A percentile compares a stretch with the other conserved stretches of the same genome.
phyloP scores from a whole-genome alignment of 768 basidiomycete genomes.

The Solioccasus polychromus region DNA sequence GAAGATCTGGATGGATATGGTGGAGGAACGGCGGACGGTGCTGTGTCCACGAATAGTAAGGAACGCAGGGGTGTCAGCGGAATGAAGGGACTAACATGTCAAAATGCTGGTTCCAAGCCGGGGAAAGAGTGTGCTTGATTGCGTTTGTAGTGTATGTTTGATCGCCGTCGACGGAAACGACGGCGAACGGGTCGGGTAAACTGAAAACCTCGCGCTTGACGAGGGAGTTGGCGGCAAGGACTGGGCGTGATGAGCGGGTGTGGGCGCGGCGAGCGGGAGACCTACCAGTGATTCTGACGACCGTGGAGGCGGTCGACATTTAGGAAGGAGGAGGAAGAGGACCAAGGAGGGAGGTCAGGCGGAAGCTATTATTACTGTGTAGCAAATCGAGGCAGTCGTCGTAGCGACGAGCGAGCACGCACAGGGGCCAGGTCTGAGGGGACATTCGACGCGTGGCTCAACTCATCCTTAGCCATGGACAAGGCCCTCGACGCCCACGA shows the following conservation, averaged over 20 bases:
- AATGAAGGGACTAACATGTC: constrained; percentile 60
- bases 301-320: constrained; percentile 21
- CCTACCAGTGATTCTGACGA: constrained; percentile 29
- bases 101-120: constrained; percentile 84
- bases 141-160: constrained; percentile 77
- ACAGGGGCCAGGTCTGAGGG: no score
- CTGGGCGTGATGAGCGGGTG: constrained; percentile 37
- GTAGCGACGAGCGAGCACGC: neutral
- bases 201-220: constrained; percentile 76
- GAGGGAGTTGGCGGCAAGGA: constrained; percentile 73
- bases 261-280: neutral
- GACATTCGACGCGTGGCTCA: neutral
- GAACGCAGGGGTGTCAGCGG: neutral
- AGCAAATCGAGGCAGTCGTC: constrained; percentile 1
- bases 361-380: no score
- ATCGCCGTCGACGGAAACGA: constrained; percentile 82
- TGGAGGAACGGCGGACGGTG: constrained; percentile 68
- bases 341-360: neutral
- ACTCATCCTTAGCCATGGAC: constrained; percentile 24
- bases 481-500: constrained; percentile 43
- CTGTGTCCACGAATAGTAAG: constrained; percentile 34
- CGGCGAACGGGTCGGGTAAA: constrained; percentile 86
- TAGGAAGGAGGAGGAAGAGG: neutral
- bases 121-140: constrained; percentile 63
- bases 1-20: constrained; percentile 82